Percentiles rank a stretch among this genome's conserved stretches.
These are phyloP conservation scores for Maudiozyma bulderi DNA, from an alignment of 805 yeast genomes.

Conservation along the genomic window DNA sequence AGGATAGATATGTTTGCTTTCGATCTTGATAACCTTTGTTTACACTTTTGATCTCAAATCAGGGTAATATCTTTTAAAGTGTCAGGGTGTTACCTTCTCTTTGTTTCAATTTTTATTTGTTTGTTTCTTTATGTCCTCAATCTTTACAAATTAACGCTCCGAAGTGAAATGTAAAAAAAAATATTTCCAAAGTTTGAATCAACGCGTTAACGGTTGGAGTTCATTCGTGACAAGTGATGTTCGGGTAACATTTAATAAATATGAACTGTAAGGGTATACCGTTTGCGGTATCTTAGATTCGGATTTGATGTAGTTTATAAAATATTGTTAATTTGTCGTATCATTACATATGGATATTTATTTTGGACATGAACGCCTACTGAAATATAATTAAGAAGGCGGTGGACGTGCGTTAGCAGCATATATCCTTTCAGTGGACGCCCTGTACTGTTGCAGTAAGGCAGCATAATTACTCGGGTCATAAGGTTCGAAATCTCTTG, in stretches of 20 bases:
- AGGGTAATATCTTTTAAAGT: neutral
- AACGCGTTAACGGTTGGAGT: too few species aligned
- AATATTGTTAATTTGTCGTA: too few species aligned
- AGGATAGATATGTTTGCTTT: too few species aligned
- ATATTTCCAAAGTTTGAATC: too few species aligned
- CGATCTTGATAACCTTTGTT: neutral
- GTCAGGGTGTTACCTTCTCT: neutral
- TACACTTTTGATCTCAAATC: neutral
- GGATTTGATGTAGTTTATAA: too few species aligned
- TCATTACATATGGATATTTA: too few species aligned
- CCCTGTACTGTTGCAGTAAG: slow-evolving; percentile 18
- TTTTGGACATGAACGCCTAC: too few species aligned
- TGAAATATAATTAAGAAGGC: slow-evolving; percentile 5
- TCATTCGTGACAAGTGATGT: too few species aligned
- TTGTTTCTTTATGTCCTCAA: neutral
- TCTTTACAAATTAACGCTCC: neutral
- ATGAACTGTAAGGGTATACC: too few species aligned
- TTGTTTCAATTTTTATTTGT: neutral
- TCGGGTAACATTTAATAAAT: too few species aligned
- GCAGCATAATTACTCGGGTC: slow-evolving; percentile 17
- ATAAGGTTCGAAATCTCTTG: slow-evolving; percentile 18
- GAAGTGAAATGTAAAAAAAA: too few species aligned
- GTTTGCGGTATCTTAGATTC: too few species aligned
- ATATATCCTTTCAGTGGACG: slow-evolving; percentile 24
- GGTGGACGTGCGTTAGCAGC: slow-evolving; percentile 30